Base-by-base conservation (phyloP, 2,329 filamentous ascomycete genomes). In the Monosporascus sp. region DNA sequence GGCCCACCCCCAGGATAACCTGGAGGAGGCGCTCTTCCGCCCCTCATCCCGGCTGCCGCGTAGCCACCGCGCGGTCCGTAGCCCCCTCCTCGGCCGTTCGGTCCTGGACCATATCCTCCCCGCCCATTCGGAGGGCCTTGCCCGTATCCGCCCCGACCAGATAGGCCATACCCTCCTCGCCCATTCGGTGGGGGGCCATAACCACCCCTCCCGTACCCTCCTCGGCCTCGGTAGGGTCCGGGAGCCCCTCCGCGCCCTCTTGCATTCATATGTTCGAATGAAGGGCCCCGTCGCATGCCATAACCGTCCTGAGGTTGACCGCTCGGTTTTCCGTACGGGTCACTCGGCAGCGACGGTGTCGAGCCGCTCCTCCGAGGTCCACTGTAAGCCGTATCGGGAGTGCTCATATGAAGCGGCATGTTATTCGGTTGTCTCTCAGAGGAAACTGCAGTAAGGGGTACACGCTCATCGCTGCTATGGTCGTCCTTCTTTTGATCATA, bases 311-410 rank as follows among this genome's bases (percentile, higher is more conserved):
- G 65, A 1, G 71, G 60, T n/a, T 66, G 72, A 38, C 71, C 68
- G 41, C 79, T 70, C 9, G 75, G 72, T 63, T 87, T 88, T 44
- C 85, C 86, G 59, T 87, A 89, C 56, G 84, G 82, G 59, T 90
- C 87, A 15, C 72, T 71, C 15, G 67, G 61, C 15, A 66, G 54
- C 45, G 62, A 67, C 47, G 60, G 64, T 43, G 67, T 61, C 38
- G 78, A 78, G 49, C 62, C 70, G 61, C 70, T 76, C 64, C 69
- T 70, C 60, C 62, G 70, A 18, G 67, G 67, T 36, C 50, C 66
- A 54, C 67, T 69, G 50, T 67, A 70, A 51, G 64, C 69, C 46
- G 66, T 67, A 27, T 71, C 72, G 20, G 69, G 67, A 54, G 62
- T 68, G 20, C 65, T 67, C 52, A 72, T 64, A 50, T 77, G 76